Percentiles rank a stretch among this genome's conserved stretches.
Evolutionary conservation across 139 green algal species (phyloP).

Genomic region (Chlamydomonas eustigma): DNA sequence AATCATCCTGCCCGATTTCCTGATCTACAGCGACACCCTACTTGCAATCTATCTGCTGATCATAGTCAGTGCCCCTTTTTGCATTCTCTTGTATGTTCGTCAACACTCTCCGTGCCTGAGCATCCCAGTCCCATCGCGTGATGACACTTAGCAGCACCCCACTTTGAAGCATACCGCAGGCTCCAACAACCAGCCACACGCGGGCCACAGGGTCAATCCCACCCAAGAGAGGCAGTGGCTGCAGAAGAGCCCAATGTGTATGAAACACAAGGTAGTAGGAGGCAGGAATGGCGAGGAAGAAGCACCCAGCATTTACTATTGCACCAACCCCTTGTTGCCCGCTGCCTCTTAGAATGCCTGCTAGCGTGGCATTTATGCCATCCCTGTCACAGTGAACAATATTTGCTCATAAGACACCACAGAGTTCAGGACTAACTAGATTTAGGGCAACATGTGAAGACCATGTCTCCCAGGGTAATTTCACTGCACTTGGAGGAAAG

Average conservation of each 20-base stretch:
- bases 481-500: neutral
- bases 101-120: neutral
- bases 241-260: neutral
- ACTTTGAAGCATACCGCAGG: neutral
- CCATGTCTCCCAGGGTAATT: too few relatives aligned
- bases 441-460: too few relatives aligned
- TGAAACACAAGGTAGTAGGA: neutral
- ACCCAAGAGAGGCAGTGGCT: neutral
- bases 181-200: neutral
- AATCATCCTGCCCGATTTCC: too few relatives aligned
- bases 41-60: too few relatives aligned
- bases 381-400: neutral
- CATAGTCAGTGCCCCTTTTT: too few relatives aligned
- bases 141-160: neutral
- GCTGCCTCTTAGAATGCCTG: constrained; percentile 10
- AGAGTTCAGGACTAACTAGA: too few relatives aligned
- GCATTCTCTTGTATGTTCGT: too few relatives aligned
- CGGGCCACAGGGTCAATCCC: neutral
- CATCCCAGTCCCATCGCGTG: neutral
- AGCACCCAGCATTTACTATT: neutral
- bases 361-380: constrained; percentile 4
- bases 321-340: neutral
- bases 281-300: neutral
- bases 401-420: too few relatives aligned
- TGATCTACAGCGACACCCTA: too few relatives aligned